A percentile compares a stretch with the other conserved stretches of the same genome.
Evolutionary conservation across 2,329 filamentous ascomycete species (phyloP).

Genomic region (Hymenoscyphus infarciens): DNA sequence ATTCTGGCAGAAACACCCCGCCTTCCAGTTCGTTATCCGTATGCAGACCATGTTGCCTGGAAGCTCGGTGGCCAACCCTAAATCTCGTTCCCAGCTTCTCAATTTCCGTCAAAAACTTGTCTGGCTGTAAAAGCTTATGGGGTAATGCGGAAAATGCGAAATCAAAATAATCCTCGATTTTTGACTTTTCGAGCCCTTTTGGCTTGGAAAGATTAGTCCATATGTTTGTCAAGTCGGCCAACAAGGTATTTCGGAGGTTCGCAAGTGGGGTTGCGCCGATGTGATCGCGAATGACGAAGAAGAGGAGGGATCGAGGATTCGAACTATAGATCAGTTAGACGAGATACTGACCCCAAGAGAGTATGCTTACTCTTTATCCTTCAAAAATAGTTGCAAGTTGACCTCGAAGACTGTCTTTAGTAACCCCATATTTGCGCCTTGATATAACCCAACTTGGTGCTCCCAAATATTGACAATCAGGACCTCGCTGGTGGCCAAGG

Average conservation of each 20-base stretch:
- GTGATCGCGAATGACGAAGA: slow-evolving; percentile 98
- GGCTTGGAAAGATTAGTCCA: slow-evolving; percentile 94
- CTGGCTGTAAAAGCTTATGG: slow-evolving; percentile 93
- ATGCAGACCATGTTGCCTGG: slow-evolving; percentile 55
- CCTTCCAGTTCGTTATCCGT: slow-evolving; percentile 71
- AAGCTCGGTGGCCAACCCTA: slow-evolving; percentile 71
- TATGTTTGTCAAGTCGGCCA: slow-evolving; percentile 87
- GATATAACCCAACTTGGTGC: slow-evolving; percentile 95
- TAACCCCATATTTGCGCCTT: slow-evolving; percentile 97
- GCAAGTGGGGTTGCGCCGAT: slow-evolving; percentile 85
- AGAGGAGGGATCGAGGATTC: slow-evolving; percentile 84
- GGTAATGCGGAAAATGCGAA: slow-evolving; percentile 94
- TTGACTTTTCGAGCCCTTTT: slow-evolving; percentile 77
- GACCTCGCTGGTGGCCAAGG: slow-evolving; percentile 94
- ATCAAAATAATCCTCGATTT: slow-evolving; percentile 96
- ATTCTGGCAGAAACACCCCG: slow-evolving; percentile 86
- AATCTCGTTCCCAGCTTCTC: slow-evolving; percentile 78
- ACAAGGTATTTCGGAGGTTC: slow-evolving; percentile 84
- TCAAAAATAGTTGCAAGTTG: slow-evolving; percentile 93
- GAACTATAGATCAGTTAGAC: slow-evolving; percentile 51
- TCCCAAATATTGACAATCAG: slow-evolving; percentile 99
- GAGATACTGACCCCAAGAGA: neutral
- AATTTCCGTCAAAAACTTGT: slow-evolving; percentile 81
- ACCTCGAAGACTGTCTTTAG: slow-evolving; percentile 99
- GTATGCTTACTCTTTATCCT: slow-evolving; percentile 76